A percentile compares a stretch with the other conserved stretches of the same genome.
Evolutionary conservation across 2,329 filamentous ascomycete species (phyloP).

Genomic region (Ceratocystis cacaofunesta): DNA sequence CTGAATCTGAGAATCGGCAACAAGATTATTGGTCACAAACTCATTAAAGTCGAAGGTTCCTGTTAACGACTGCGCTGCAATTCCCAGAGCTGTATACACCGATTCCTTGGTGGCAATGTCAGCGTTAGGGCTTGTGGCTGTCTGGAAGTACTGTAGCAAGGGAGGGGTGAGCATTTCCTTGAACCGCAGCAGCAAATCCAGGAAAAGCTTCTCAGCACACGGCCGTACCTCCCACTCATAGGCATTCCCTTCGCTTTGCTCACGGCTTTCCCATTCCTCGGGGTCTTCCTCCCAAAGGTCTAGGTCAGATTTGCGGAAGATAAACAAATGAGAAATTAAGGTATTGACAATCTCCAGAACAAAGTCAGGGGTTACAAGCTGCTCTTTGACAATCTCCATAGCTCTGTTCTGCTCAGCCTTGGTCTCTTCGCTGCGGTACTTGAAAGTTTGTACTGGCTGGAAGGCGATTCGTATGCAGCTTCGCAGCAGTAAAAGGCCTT

Average conservation of each 20-base stretch:
- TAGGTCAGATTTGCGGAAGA: conserved; percentile 72
- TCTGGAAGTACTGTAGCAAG: conserved; percentile 67
- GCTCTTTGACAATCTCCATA: conserved; percentile 50
- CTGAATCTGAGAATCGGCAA: conserved; percentile 57
- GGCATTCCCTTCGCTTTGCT: conserved; percentile 69
- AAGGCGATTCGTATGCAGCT: conserved; percentile 77
- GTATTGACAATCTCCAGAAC: conserved; percentile 69
- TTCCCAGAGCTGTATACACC: conserved; percentile 81
- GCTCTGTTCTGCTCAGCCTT: conserved; percentile 64
- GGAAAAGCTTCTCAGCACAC: conserved; percentile 84
- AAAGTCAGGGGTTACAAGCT: conserved; percentile 62
- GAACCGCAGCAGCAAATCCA: conserved; percentile 81
- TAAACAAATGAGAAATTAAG: conserved; percentile 75
- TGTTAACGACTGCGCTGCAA: conserved; percentile 64
- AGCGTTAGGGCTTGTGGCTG: conserved; percentile 46
- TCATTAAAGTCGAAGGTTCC: conserved; percentile 68
- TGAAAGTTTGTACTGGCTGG: conserved; percentile 66
- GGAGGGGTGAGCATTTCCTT: conserved; percentile 68
- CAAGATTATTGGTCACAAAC: conserved; percentile 60
- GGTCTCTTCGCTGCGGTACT: conserved; percentile 58
- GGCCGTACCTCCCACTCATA: conserved; percentile 89
- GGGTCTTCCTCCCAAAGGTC: conserved; percentile 89
- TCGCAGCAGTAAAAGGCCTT: conserved; percentile 67
- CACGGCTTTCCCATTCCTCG: conserved; percentile 85
- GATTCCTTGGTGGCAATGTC: conserved; percentile 82